phyloP scores from a whole-genome alignment of 352 stramenopile species.

The Albugo laibachii region DNA sequence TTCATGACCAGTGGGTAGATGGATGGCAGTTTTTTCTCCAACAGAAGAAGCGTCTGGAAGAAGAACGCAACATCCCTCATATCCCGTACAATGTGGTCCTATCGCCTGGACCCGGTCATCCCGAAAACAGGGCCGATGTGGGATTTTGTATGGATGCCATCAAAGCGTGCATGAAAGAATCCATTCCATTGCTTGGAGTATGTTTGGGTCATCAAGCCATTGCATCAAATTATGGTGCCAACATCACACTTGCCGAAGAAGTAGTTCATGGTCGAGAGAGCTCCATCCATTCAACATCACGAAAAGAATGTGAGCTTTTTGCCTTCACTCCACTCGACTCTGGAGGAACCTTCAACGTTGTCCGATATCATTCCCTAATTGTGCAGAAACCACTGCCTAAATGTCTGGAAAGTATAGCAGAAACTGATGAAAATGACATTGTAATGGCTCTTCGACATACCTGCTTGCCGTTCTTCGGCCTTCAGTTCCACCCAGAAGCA shows the following conservation, averaged over 20 bases:
- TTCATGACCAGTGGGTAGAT: conserved; percentile 33
- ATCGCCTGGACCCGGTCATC: conserved; percentile 83
- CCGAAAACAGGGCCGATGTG: conserved; percentile 55
- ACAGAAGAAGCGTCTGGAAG: conserved; percentile 10
- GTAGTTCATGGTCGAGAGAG: conserved; percentile 90
- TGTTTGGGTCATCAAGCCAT: conserved; percentile 96
- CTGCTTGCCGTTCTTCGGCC: conserved; percentile 78
- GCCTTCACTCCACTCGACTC: conserved; percentile 13
- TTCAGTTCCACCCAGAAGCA: conserved; percentile 95
- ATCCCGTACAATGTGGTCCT: conserved; percentile 70
- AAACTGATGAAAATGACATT: conserved; percentile 30
- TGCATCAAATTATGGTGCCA: conserved; percentile 69
- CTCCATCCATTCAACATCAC: conserved; percentile 13
- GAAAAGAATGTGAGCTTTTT: conserved; percentile 16
- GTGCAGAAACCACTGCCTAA: conserved; percentile 23
- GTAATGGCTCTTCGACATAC: conserved; percentile 84
- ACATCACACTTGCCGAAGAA: conserved; percentile 56
- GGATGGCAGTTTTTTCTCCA: conserved; percentile 33
- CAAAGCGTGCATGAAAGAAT: conserved; percentile 5
- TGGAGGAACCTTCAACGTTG: conserved; percentile 64
- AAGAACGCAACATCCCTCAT: conserved; percentile 2
- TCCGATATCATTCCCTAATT: conserved; percentile 92
- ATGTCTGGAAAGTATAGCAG: conserved; percentile 31
- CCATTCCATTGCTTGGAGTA: conserved; percentile 87
- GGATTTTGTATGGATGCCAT: conserved; percentile 76